Evolutionary conservation across 805 yeast genomes (phyloP).

Genomic region (Komagataella kurtzmanii): DNA sequence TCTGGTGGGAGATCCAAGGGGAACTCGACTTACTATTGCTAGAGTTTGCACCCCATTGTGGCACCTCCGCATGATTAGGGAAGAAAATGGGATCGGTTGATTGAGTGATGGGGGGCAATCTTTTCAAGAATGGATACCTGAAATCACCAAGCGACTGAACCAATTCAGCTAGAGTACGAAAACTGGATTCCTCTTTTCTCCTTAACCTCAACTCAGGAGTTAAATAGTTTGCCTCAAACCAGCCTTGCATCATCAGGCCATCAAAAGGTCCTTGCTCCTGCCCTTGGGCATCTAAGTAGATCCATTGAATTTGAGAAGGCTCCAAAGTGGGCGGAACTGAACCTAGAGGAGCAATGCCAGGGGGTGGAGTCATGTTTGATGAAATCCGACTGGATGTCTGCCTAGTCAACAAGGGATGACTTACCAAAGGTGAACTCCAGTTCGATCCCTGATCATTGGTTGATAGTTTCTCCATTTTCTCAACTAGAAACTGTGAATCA

Average conservation of each 20-base stretch:
- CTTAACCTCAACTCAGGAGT: slow-evolving; percentile 39
- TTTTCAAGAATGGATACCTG: slow-evolving; percentile 47
- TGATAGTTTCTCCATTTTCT: neutral
- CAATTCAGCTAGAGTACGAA: slow-evolving; percentile 38
- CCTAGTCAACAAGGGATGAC: neutral
- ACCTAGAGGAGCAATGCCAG: neutral
- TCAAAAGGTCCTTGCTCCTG: slow-evolving; percentile 73
- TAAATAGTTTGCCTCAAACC: slow-evolving; percentile 56
- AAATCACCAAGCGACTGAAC: slow-evolving; percentile 33
- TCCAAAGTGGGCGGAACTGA: slow-evolving; percentile 3
- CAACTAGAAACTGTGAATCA: neutral
- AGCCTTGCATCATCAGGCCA: slow-evolving; percentile 62
- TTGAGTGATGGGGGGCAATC: slow-evolving; percentile 25
- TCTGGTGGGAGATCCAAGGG: neutral
- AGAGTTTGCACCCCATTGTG: neutral
- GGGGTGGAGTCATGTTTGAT: neutral
- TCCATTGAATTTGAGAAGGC: slow-evolving; percentile 41
- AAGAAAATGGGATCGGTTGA: neutral
- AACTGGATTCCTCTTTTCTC: slow-evolving; percentile 40
- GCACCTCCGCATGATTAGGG: neutral
- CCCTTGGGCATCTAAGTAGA: slow-evolving; percentile 58
- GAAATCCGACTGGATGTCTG: neutral
- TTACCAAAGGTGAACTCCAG: neutral
- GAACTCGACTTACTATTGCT: neutral
- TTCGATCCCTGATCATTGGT: neutral